phyloP scores from a whole-genome alignment of 1,139 yeast species.

The Kluyveromyces sp. region DNA sequence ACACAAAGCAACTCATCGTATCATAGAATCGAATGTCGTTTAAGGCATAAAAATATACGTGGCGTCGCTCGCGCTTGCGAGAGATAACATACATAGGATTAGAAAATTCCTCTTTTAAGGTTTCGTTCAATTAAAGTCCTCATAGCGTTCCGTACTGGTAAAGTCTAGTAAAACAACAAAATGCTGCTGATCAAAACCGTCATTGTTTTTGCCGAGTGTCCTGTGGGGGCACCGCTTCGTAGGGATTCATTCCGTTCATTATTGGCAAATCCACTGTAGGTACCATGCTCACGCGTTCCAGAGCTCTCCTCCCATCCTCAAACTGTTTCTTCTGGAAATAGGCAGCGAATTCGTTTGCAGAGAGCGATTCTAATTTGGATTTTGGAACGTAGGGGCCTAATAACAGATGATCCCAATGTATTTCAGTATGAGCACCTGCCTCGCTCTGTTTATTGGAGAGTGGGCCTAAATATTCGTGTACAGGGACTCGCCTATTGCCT shows the following conservation, averaged over 20 bases:
- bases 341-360: conserved; percentile 31
- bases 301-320: conserved; percentile 2
- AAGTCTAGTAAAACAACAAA: too few relatives aligned
- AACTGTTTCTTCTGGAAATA: conserved; percentile 22
- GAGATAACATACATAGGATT: too few relatives aligned
- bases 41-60: too few relatives aligned
- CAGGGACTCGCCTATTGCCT: conserved; percentile 16
- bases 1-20: too few relatives aligned
- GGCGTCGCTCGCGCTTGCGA: too few relatives aligned
- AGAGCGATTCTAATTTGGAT: conserved; percentile 28
- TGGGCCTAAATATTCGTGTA: conserved; percentile 30
- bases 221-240: neutral
- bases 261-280: conserved; percentile 4
- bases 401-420: conserved; percentile 27
- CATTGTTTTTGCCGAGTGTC: neutral
- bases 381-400: conserved; percentile 31
- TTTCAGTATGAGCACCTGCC: conserved; percentile 16
- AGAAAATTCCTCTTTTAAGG: too few relatives aligned
- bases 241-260: neutral
- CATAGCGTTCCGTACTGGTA: too few relatives aligned
- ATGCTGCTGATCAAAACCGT: too few relatives aligned
- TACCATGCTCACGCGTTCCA: conserved; percentile 7
- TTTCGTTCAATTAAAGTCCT: too few relatives aligned
- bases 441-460: conserved; percentile 9
- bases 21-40: too few relatives aligned